A percentile compares a stretch with the other conserved stretches of the same genome.
Evolutionary conservation across 306 rosid genomes (phyloP).

Genomic region (Acacia confusa): DNA sequence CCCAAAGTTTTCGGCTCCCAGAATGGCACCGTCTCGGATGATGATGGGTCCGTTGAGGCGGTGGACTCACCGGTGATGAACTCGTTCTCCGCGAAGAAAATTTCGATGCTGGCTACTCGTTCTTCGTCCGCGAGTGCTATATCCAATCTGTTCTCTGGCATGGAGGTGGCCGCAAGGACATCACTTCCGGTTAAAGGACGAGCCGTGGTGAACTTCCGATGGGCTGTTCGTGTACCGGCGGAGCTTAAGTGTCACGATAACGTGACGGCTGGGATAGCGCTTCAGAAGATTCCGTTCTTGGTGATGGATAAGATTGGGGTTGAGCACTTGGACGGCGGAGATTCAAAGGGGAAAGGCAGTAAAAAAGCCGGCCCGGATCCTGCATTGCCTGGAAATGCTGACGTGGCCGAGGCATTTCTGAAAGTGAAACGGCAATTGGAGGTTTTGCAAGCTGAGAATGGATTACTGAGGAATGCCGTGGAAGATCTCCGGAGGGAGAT

Average conservation of each 20-base stretch:
- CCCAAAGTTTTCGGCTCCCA: slow-evolving; percentile 1
- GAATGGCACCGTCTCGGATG: slow-evolving; percentile 29
- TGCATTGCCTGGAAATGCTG: slow-evolving; percentile 33
- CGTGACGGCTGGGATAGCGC: slow-evolving; percentile 44
- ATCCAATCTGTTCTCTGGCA: slow-evolving; percentile 53
- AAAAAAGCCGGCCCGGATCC: background rate
- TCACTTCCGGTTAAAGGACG: slow-evolving; percentile 53
- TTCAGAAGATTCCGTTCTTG: slow-evolving; percentile 67
- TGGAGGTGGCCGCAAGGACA: slow-evolving; percentile 73
- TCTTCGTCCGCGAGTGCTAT: slow-evolving; percentile 36
- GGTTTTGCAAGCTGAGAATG: slow-evolving; percentile 60
- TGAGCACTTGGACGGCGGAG: slow-evolving; percentile 66
- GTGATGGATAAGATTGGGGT: slow-evolving; percentile 90
- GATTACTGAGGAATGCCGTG: slow-evolving; percentile 67
- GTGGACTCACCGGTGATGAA: slow-evolving; percentile 45
- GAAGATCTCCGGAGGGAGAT: slow-evolving; percentile 80
- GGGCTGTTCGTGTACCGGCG: slow-evolving; percentile 85
- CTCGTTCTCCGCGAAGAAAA: slow-evolving; percentile 39
- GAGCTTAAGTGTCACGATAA: slow-evolving; percentile 38
- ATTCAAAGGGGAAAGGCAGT: slow-evolving; percentile 20
- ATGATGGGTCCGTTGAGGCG: slow-evolving; percentile 36
- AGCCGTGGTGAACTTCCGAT: slow-evolving; percentile 64
- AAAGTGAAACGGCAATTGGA: slow-evolving; percentile 69
- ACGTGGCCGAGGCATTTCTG: slow-evolving; percentile 65
- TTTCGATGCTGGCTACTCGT: slow-evolving; percentile 27